Evolutionary conservation across 148 eudicot species (phyloP).

Genomic region (Chenopodium formosanum): DNA sequence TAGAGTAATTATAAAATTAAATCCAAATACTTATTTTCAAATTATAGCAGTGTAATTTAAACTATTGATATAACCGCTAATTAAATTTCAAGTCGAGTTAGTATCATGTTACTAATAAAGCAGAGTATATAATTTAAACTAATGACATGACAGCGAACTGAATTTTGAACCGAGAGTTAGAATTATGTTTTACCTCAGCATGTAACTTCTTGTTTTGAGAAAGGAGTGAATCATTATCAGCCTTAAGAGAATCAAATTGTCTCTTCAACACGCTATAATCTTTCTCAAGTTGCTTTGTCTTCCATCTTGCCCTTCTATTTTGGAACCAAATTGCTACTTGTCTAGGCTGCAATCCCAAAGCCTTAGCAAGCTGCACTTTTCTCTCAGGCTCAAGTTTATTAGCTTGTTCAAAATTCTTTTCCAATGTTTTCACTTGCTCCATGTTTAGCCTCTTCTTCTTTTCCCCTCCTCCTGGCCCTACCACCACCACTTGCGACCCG

Average conservation of each 20-base stretch:
- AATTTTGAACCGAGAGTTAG: neutral
- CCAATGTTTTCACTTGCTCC: slow-evolving; percentile 77
- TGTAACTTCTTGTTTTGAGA: slow-evolving; percentile 68
- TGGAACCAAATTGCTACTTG: slow-evolving; percentile 89
- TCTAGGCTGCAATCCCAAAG: slow-evolving; percentile 66
- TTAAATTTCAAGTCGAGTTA: no score
- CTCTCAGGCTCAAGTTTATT: slow-evolving; percentile 80
- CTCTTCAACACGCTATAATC: slow-evolving; percentile 65
- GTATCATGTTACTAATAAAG: no score
- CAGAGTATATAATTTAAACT: no score
- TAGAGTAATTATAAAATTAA: no score
- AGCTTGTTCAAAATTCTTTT: slow-evolving; percentile 73
- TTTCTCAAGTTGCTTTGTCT: slow-evolving; percentile 80
- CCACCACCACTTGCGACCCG: slow-evolving; percentile 44
- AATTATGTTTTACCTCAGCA: slow-evolving; percentile 44
- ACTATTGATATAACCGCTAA: no score
- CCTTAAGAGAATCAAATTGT: slow-evolving; percentile 64
- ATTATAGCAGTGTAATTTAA: no score
- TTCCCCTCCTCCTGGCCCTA: slow-evolving; percentile 54
- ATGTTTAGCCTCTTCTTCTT: slow-evolving; percentile 73
- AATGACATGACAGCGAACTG: no score
- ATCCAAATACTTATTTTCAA: no score
- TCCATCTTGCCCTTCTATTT: slow-evolving; percentile 80
- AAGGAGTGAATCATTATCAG: slow-evolving; percentile 67
- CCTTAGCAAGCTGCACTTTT: slow-evolving; percentile 70